A percentile compares a stretch with the other conserved stretches of the same genome.
Evolutionary conservation across 106 monocot genomes (phyloP).

Genomic region (Dioscorea dumetorum): DNA sequence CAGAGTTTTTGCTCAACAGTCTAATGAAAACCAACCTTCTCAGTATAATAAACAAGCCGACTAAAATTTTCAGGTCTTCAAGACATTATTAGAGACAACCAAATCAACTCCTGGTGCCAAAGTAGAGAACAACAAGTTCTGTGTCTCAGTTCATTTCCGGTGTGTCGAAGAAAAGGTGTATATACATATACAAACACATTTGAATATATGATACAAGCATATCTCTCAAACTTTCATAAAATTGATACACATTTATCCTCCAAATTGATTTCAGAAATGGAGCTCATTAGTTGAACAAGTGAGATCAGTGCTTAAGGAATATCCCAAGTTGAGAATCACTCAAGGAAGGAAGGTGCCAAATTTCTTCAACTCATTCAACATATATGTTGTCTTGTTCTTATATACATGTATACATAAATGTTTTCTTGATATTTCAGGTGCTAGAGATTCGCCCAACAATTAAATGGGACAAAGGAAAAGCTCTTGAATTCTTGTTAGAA

Average conservation of each 20-base stretch:
- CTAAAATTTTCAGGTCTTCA: constrained; percentile 13
- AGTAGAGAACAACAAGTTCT: constrained; percentile 52
- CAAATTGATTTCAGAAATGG: constrained; percentile 26
- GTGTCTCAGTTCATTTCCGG: constrained; percentile 39
- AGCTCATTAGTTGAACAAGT: constrained; percentile 33
- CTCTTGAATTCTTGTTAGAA: constrained; percentile 53
- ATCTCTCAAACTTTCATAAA: neutral
- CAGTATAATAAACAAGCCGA: neutral
- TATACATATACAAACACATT: neutral
- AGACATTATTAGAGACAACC: constrained; percentile 21
- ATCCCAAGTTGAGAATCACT: constrained; percentile 22
- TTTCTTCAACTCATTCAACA: too few relatives aligned
- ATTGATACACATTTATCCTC: neutral
- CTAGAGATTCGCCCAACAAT: constrained; percentile 62
- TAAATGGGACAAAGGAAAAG: constrained; percentile 82
- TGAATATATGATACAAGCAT: neutral
- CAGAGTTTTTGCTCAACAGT: neutral
- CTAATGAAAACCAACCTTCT: neutral
- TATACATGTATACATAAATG: too few relatives aligned
- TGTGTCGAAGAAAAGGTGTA: constrained; percentile 34
- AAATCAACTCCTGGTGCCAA: constrained; percentile 21
- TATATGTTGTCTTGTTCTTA: too few relatives aligned
- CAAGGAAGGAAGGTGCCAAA: constrained; percentile 44
- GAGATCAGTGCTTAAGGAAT: constrained; percentile 26
- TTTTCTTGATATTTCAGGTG: too few relatives aligned